Conservation (phyloP, 805 yeast genomes). For the Saturnispora halmiae region DNA sequence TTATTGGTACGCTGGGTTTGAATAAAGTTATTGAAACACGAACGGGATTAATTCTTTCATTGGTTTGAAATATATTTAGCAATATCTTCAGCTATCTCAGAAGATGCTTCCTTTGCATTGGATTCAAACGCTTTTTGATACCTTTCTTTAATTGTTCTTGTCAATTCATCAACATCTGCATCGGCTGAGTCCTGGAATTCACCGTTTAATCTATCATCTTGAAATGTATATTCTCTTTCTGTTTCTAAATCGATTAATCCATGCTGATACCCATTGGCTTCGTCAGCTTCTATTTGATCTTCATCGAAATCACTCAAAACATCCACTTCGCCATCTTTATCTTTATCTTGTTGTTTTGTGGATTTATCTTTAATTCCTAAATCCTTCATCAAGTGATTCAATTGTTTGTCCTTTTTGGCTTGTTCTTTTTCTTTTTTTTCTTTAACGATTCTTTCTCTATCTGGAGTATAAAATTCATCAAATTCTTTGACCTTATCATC, state of each 20-base stretch:
- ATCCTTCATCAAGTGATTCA: slow-evolving; percentile 75
- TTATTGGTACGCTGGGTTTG: slow-evolving; percentile 3
- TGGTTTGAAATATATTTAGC: slow-evolving; percentile 46
- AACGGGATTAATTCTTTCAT: slow-evolving; percentile 2
- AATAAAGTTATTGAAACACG: not conserved
- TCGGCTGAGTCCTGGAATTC: too few relatives aligned
- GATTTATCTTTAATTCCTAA: slow-evolving; percentile 56
- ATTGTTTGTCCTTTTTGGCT: slow-evolving; percentile 57
- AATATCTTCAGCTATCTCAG: slow-evolving; percentile 62
- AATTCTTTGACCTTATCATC: slow-evolving; percentile 84
- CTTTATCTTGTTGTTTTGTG: slow-evolving; percentile 14
- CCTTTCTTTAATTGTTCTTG: slow-evolving; percentile 48
- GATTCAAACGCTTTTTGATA: slow-evolving; percentile 66
- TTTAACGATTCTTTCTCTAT: slow-evolving; percentile 71
- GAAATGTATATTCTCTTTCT: slow-evolving; percentile 63
- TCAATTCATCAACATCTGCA: slow-evolving; percentile 42
- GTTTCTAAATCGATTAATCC: slow-evolving; percentile 39
- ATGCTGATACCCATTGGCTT: slow-evolving; percentile 30
- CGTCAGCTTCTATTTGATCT: slow-evolving; percentile 37
- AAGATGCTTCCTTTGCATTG: slow-evolving; percentile 51
- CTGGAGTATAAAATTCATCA: slow-evolving; percentile 71
- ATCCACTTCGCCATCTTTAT: slow-evolving; percentile 31
- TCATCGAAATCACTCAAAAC: slow-evolving; percentile 41
- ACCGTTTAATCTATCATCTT: slow-evolving; percentile 46
- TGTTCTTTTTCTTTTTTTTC: slow-evolving; percentile 72